These are phyloP conservation scores for Diaporthe sp. DNA, from an alignment of 2,329 filamentous ascomycete genomes.

Conservation along the genomic window DNA sequence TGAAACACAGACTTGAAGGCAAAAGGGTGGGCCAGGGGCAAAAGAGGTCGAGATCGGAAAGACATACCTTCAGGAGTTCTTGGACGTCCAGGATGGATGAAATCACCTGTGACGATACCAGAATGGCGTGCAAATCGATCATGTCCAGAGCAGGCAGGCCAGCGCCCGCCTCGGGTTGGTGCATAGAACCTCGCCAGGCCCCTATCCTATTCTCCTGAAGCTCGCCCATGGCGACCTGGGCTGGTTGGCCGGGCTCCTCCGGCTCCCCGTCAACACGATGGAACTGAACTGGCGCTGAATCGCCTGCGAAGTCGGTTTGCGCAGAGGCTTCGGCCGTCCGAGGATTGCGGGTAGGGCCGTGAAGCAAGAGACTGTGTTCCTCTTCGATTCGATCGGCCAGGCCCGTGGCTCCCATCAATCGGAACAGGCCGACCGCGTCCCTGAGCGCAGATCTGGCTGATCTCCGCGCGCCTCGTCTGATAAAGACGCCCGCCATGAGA, in stretches of 20 bases:
- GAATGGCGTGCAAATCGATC: slow-evolving; percentile 82
- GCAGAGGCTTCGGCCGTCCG: slow-evolving; percentile 71
- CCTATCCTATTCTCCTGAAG: slow-evolving; percentile 68
- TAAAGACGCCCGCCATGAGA: slow-evolving; percentile 77
- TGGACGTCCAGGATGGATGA: slow-evolving; percentile 83
- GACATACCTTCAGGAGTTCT: slow-evolving; percentile 68
- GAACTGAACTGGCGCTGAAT: slow-evolving; percentile 63
- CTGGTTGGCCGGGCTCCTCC: slow-evolving; percentile 53
- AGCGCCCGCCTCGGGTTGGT: slow-evolving; percentile 65
- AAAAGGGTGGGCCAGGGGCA: not conserved
- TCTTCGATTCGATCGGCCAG: slow-evolving; percentile 75
- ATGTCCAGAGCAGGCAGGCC: slow-evolving; percentile 82
- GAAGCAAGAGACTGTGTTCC: slow-evolving; percentile 74
- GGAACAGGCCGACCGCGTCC: slow-evolving; percentile 75
- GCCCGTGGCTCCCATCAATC: slow-evolving; percentile 75
- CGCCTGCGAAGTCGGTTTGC: slow-evolving; percentile 77
- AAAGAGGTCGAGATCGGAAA: not conserved
- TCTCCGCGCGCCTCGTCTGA: slow-evolving; percentile 71
- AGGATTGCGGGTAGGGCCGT: slow-evolving; percentile 68
- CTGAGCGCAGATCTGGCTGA: slow-evolving; percentile 76
- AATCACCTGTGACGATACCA: slow-evolving; percentile 82
- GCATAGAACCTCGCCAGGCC: slow-evolving; percentile 71
- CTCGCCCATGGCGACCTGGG: slow-evolving; percentile 57
- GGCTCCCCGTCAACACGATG: slow-evolving; percentile 58
- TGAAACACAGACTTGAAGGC: not conserved